Percentiles rank a stretch among this genome's conserved stretches.
phyloP scores from a whole-genome alignment of 306 rosid species.

The Acacia acuminata region DNA sequence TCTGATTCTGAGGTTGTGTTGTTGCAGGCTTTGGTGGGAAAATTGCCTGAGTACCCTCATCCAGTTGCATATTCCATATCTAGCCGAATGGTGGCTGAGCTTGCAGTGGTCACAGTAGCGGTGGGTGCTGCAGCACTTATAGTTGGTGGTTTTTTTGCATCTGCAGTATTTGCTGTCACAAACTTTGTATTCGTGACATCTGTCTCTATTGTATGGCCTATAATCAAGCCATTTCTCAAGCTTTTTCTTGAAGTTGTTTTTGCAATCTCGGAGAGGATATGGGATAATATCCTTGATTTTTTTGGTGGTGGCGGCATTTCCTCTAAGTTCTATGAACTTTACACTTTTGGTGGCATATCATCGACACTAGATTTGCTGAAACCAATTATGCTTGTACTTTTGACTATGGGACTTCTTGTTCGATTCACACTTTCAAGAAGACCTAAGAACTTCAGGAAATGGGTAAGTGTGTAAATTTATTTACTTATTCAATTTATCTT shows the following conservation, averaged over 20 bases:
- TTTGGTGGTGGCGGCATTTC: conserved; percentile 66
- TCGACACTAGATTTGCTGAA: conserved; percentile 61
- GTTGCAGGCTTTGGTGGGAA: conserved; percentile 85
- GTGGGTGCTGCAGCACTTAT: conserved; percentile 71
- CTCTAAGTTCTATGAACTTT: conserved; percentile 64
- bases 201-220: conserved; percentile 76
- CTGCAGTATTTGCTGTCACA: conserved; percentile 83
- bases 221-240: conserved; percentile 72
- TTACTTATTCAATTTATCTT: conserved; percentile 21
- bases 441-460: conserved; percentile 96
- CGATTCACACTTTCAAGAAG: conserved; percentile 98
- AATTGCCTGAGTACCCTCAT: conserved; percentile 73
- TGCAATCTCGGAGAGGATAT: conserved; percentile 68
- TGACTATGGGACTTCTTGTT: conserved; percentile 90
- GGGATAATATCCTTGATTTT: conserved; percentile 68
- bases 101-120: conserved; percentile 57
- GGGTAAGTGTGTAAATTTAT: conserved; percentile 60
- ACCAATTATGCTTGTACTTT: conserved; percentile 66
- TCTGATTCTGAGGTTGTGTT: conserved; percentile 27
- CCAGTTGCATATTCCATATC: conserved; percentile 91
- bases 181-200: conserved; percentile 62
- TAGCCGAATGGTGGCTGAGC: conserved; percentile 91
- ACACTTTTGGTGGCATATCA: conserved; percentile 74
- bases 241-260: conserved; percentile 53
- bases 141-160: conserved; percentile 83